Base-by-base conservation (phyloP, 2,329 filamentous ascomycete species). In the Cryoendolithus antarcticus region DNA sequence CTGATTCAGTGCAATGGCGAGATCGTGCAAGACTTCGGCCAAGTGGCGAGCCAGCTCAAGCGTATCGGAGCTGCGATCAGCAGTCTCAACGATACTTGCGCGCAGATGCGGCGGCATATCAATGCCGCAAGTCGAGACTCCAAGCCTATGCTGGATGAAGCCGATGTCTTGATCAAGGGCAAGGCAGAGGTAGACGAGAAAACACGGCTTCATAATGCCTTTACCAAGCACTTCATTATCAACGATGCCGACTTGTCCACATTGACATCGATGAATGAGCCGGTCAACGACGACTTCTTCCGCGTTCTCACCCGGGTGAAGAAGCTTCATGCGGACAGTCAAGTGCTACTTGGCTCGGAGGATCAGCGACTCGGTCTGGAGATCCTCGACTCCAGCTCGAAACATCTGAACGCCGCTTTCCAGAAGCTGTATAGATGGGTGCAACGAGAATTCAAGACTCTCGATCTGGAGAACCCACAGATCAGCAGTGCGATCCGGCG, bases 381-480 rank as follows among this genome's bases (percentile, higher is more conserved):
- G 52, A 74, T 96, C 35, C 88, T 96, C 71, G 89, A 95, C 46
- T 77, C 89, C 58, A 89, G 80, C 40, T 88, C 86, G 0, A 86
- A 85, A 43, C 77, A 85, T 45, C 71, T 98, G 36, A 91, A 94
- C 53, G 72, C 80, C 10, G 89, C 85, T 4, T 98, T 91, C 51
- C 89, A 98, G 57, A 98, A 95, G 57, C 72, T 98, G 2, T 95
- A 93, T 62, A 79, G 85, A 51, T 98, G 89, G 89, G 79, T 93
- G 12, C 88, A 95, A 57, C 79, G 82, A 43, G 86, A 95, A 52
- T 93, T 98, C 63, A 93, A 88, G 59, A 80, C 80, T 0, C 64
- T 96, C 37, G 93, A 96, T 57, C 72, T 96, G 6, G 91, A 98
- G 55, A 94, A 93, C 49, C 88, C 88, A 1, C 88, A 93, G 52